Evolutionary conservation across 2,329 filamentous ascomycete genomes (phyloP).

Genomic region (Xylaria sp.): DNA sequence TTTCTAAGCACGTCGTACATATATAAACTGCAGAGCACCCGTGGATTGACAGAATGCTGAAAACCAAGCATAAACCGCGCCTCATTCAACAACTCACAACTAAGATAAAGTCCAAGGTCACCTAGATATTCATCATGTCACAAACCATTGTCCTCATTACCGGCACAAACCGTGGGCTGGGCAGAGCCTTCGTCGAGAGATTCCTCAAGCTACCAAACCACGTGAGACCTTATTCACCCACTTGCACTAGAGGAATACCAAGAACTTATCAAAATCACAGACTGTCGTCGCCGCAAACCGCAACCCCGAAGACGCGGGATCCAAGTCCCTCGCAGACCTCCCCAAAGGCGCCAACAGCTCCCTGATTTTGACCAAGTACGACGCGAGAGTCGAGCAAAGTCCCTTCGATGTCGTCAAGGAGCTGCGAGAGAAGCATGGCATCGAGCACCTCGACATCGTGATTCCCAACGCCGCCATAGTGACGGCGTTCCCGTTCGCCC

Average conservation of each 20-base stretch:
- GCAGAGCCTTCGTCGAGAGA: constrained; percentile 49
- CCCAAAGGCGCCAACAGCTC: constrained; percentile 50
- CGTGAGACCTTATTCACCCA: constrained; percentile 23
- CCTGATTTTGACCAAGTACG: constrained; percentile 57
- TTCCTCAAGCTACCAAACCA: constrained; percentile 66
- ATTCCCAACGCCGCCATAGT: constrained; percentile 63
- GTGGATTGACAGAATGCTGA: background rate
- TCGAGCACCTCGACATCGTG: constrained; percentile 59
- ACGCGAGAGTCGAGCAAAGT: constrained; percentile 51
- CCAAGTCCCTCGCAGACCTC: constrained; percentile 50
- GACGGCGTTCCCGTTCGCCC: constrained; percentile 47
- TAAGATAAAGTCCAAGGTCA: background rate
- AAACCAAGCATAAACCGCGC: background rate
- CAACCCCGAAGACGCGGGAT: constrained; percentile 43
- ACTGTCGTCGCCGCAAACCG: constrained; percentile 57
- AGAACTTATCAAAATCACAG: background rate
- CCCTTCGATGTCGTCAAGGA: constrained; percentile 49
- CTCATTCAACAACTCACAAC: background rate
- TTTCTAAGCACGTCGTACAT: constrained; percentile 6
- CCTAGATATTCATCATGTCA: constrained; percentile 13
- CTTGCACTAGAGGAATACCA: background rate
- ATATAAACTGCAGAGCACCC: background rate
- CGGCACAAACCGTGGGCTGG: constrained; percentile 54
- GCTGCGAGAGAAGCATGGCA: constrained; percentile 48
- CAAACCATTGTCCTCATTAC: constrained; percentile 51